phyloP scores from a whole-genome alignment of 768 basidiomycete genomes.

The Suillus spraguei region DNA sequence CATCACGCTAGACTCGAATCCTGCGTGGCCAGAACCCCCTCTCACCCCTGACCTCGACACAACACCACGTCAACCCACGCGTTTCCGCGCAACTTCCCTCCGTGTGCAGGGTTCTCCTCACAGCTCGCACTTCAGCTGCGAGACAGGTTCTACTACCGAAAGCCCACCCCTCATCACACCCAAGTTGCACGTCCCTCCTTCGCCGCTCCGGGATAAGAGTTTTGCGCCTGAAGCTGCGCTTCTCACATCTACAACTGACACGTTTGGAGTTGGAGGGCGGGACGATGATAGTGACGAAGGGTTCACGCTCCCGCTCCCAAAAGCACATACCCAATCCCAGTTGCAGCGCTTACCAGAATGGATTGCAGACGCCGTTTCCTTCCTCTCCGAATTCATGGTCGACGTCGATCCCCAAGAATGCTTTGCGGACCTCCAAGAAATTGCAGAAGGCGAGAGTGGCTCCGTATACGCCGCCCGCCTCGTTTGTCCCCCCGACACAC shows the following conservation, averaged over 20 bases:
- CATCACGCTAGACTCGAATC: not conserved
- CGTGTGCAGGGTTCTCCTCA: constrained; percentile 45
- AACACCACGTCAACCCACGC: constrained; percentile 28
- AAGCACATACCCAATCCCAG: constrained; percentile 37
- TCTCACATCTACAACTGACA: constrained; percentile 36
- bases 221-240: constrained; percentile 29
- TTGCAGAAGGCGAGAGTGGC: constrained; percentile 84
- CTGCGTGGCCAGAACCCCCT: constrained; percentile 27
- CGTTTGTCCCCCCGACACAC: constrained; percentile 18
- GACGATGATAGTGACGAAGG: constrained; percentile 13
- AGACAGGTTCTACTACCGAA: constrained; percentile 35
- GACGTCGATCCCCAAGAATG: constrained; percentile 63
- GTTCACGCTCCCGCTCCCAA: constrained; percentile 25
- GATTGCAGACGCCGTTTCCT: constrained; percentile 60
- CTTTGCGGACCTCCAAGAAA: constrained; percentile 72
- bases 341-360: constrained; percentile 60
- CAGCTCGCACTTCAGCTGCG: constrained; percentile 48
- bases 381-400: constrained; percentile 64
- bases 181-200: constrained; percentile 25
- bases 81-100: constrained; percentile 32
- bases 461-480: constrained; percentile 57
- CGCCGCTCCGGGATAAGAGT: constrained; percentile 14
- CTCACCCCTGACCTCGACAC: constrained; percentile 26
- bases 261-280: constrained; percentile 45
- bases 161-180: constrained; percentile 23